Conservation (phyloP, 208 protist species). For the Balamuthia mandrillaris region DNA sequence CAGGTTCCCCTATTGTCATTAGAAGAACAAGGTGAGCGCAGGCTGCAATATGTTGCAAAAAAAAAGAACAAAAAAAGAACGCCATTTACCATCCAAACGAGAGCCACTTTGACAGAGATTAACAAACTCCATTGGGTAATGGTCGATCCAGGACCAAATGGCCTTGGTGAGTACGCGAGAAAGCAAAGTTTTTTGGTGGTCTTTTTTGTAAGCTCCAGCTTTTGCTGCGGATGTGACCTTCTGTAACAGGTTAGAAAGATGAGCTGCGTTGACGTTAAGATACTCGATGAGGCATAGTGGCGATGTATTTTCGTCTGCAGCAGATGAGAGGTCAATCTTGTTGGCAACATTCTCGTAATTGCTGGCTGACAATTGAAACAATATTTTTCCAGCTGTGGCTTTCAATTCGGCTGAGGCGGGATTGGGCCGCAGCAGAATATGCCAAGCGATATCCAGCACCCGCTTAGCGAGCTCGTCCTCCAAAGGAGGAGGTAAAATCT, state of each 20-base stretch:
- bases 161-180: conserved; percentile 37
- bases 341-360: neutral
- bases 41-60: too few relatives aligned
- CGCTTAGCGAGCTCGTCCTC: conserved; percentile 34
- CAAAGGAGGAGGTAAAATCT: conserved; percentile 42
- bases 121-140: conserved; percentile 57
- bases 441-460: conserved; percentile 23
- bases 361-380: conserved; percentile 46
- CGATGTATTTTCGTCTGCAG: conserved; percentile 12
- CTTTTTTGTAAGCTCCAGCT: conserved; percentile 39
- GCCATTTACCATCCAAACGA: too few relatives aligned
- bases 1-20: neutral
- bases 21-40: too few relatives aligned
- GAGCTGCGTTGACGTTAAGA: conserved; percentile 44
- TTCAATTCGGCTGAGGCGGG: neutral
- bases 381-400: conserved; percentile 28
- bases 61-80: too few relatives aligned
- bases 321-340: neutral
- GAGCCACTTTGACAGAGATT: conserved; percentile 40
- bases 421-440: conserved; percentile 34
- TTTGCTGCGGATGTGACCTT: conserved; percentile 1
- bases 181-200: conserved; percentile 35
- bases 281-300: conserved; percentile 49
- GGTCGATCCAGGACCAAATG: conserved; percentile 56
- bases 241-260: conserved; percentile 43